Base-by-base conservation (phyloP, 805 yeast genomes). In the Wickerhamiella galacta region DNA sequence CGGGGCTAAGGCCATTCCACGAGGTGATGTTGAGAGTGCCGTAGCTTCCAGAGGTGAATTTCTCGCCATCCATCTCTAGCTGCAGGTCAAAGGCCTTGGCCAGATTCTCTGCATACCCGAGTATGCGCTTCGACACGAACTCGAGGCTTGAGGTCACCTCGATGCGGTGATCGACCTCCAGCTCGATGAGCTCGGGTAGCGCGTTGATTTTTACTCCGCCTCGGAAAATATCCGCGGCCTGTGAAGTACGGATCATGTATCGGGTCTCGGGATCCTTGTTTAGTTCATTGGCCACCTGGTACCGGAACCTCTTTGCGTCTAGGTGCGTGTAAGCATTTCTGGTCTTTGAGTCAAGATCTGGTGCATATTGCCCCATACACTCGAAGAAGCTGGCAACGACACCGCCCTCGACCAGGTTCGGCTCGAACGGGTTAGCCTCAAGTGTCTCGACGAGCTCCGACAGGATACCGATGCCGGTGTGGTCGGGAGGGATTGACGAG, bases 131-230 rank as follows among this genome's bases (percentile, higher is more conserved):
- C 12, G 55, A 44, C 4, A 60, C 61, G 20, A 55, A 60, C 8
- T 56, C 52, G 4, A 66, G 58, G n/a, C 62, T 50, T 10, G 72
- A 62, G 38, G 72, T 79, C 28, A 70, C 57, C 12, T 68, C 64
- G 35, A 75, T 60, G 46, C 85, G 59, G 42, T 72, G 73, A 51
- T 76, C 75, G 25, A 72, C 56, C 29, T 63, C 46, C 29, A 70
- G 58, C 20, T 55, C 49, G 3, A 67, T 66, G 18, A 59, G 51
- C 47, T 75, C 82, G 3, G 87, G 85, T 23, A 76, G 53, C 1
- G 83, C 79, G 46, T 76, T 76, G n/a, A 72, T 62, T 49, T 76
- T 76, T 35, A 70, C 65, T 35, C 85, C 87, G 12, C 83, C 85
- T n/a, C 55, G 48, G 35, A 77, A 57, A 15, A 72, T 61, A 44